Base-by-base conservation (phyloP, 352 stramenopile species). In the Phytophthora chlamydospora region DNA sequence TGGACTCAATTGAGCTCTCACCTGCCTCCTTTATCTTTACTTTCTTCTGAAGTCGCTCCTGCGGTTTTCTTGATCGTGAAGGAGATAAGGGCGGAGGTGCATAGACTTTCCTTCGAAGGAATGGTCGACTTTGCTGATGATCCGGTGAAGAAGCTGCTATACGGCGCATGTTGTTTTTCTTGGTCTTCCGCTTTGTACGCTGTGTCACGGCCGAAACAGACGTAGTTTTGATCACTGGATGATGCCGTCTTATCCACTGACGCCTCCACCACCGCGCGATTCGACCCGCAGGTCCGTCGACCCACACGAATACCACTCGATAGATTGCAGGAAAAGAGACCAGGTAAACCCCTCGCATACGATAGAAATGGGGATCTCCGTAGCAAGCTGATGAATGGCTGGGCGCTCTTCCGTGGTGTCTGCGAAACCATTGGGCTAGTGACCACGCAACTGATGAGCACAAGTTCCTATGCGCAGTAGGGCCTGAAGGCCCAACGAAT, bases 251-350 rank as follows among this genome's bases (percentile, higher is more conserved):
- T 6, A n/a, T 1, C 46, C 45, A 55, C 13, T 48, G 13, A 16
- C 39, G 47, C 32, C 53, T 68, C 76, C 76, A 85, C 51, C 74
- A 78, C 1, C 46, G 43, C 17, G 51, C 61, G 52, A 85, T 75
- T n/a, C 40, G 62, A 12, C 43, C 35, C 27, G 70, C 71, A 33
- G 60, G 73, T 1, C 33, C 53, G 35, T 77, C 73, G n/a, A 79
- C 33, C 70, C 71, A 77, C 7, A 47, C 63, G 40, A 85, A 83
- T 13, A 77, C 56, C 5, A 46, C 53, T 11, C 54, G 49, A 42
- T 81, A 76, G 42, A 85, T 81, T 4, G 39, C 39, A 29, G 57
- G 61, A 24, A 83, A 85, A 21, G 36, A 49, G n/a, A 8, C 31
- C 32, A 24, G 58, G 52, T 73, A 85, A 13, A 79, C 17, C 6